Evolutionary conservation across 2,329 filamentous ascomycete genomes (phyloP).

Genomic region (Spiromastix sp.): DNA sequence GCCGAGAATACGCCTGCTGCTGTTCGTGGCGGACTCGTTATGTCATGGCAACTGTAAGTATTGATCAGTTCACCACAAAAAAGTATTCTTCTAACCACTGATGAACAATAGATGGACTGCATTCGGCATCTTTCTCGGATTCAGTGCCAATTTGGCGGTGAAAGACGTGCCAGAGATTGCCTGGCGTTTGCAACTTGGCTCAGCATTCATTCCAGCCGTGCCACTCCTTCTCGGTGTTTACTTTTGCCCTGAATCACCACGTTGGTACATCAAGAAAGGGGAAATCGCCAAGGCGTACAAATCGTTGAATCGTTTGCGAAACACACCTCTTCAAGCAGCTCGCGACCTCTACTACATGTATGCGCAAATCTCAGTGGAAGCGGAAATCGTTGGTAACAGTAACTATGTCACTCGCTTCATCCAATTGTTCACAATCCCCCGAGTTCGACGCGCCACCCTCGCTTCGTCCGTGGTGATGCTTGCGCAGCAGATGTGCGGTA

Average conservation of each 20-base stretch:
- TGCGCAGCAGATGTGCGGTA: conserved; percentile 60
- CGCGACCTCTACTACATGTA: conserved; percentile 54
- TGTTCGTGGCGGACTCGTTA: conserved; percentile 47
- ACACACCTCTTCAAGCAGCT: conserved; percentile 49
- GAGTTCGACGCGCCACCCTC: conserved; percentile 52
- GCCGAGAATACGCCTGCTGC: conserved; percentile 47
- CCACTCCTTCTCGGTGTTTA: conserved; percentile 49
- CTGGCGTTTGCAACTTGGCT: conserved; percentile 56
- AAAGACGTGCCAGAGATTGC: conserved; percentile 48
- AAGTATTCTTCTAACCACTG: conserved; percentile 19
- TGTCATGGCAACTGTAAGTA: conserved; percentile 42
- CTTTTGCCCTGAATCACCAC: conserved; percentile 54
- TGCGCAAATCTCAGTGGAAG: conserved; percentile 40
- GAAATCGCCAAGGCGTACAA: conserved; percentile 51
- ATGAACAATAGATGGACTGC: conserved; percentile 35
- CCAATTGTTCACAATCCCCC: conserved; percentile 40
- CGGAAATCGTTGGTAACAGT: conserved; percentile 30
- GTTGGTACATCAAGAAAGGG: conserved; percentile 59
- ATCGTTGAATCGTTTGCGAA: conserved; percentile 48
- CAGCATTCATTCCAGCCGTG: conserved; percentile 55
- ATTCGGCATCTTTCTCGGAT: conserved; percentile 57
- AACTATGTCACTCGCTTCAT: conserved; percentile 53
- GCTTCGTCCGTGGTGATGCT: conserved; percentile 76
- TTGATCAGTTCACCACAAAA: conserved; percentile 11
- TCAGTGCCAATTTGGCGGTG: conserved; percentile 54